Conservation (phyloP, 192 early-diverging fungal genomes). For the Coemansia sp. region DNA sequence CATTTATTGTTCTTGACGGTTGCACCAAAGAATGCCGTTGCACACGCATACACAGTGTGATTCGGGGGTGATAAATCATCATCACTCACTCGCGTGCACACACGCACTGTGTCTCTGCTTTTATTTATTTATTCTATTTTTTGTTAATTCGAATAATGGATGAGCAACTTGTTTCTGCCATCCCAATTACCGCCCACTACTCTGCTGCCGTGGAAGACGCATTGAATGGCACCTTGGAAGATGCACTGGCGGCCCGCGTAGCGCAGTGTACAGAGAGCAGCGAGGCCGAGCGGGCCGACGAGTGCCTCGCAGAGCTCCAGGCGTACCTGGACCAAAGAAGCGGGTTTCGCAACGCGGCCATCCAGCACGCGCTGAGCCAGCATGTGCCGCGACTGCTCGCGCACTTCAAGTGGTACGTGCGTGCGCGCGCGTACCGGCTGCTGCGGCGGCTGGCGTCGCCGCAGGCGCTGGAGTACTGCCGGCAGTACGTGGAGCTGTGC, state of each 20-base stretch:
- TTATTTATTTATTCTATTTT: too few species aligned
- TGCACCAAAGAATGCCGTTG: too few species aligned
- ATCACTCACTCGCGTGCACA: too few species aligned
- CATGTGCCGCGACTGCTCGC: slow-evolving; percentile 44
- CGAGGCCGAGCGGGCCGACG: slow-evolving; percentile 45
- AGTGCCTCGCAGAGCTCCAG: slow-evolving; percentile 26
- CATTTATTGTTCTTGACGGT: too few species aligned
- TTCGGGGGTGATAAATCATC: too few species aligned
- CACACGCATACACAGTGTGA: too few species aligned
- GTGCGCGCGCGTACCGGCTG: slow-evolving; percentile 50
- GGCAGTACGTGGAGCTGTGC: slow-evolving; percentile 48
- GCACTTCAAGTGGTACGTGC: slow-evolving; percentile 49
- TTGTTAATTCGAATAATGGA: too few species aligned
- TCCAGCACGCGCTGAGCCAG: slow-evolving; percentile 16
- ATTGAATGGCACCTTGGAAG: slow-evolving; percentile 3
- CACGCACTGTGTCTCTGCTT: too few species aligned
- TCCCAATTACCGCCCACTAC: too few species aligned
- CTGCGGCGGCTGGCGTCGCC: slow-evolving; percentile 38
- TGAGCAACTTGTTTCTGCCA: too few species aligned
- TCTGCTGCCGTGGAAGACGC: too few species aligned
- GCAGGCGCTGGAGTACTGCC: slow-evolving; percentile 27
- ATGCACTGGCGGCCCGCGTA: slow-evolving; percentile 12
- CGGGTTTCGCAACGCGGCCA: background rate
- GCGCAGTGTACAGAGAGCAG: slow-evolving; percentile 39
- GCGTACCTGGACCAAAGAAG: slow-evolving; percentile 16